phyloP scores from a whole-genome alignment of 805 yeast species.

The Clavispora fructus region DNA sequence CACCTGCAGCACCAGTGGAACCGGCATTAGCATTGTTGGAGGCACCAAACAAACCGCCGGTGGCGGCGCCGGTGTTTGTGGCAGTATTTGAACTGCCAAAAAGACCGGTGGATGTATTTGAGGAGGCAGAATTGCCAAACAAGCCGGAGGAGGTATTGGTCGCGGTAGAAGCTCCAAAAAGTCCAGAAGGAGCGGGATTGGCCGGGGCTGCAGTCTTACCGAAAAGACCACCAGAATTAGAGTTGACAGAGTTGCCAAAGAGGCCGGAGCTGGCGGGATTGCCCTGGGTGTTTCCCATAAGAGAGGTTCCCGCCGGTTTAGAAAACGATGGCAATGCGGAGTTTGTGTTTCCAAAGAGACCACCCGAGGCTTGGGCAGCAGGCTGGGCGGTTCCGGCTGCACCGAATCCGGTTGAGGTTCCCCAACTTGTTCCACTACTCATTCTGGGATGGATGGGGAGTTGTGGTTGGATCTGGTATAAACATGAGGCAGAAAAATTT shows the following conservation, averaged over 20 bases:
- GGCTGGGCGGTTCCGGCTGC: neutral
- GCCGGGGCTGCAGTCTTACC: neutral
- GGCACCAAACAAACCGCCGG: conserved; percentile 10
- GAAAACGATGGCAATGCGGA: neutral
- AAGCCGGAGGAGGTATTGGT: conserved; percentile 2
- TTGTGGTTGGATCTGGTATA: neutral
- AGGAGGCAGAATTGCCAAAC: conserved; percentile 1
- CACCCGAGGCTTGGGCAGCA: conserved; percentile 1
- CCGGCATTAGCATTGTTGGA: neutral
- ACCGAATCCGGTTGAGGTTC: conserved; percentile 12
- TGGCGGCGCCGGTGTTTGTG: neutral
- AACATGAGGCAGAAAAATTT: neutral
- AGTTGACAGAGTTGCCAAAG: conserved; percentile 2
- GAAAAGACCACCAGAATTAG: conserved; percentile 2
- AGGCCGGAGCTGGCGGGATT: neutral
- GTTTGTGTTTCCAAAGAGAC: conserved; percentile 6
- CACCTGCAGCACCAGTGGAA: neutral
- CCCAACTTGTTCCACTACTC: conserved; percentile 10
- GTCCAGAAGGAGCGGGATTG: neutral
- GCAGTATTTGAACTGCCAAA: neutral
- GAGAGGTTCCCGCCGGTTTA: neutral
- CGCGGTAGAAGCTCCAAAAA: neutral
- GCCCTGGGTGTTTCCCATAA: neutral
- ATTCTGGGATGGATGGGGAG: neutral
- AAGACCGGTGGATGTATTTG: neutral